Percentiles rank a stretch among this genome's conserved stretches.
These are phyloP conservation scores for Neofusicoccum parvum DNA, from an alignment of 2,329 filamentous ascomycete genomes.

Conservation along the genomic window DNA sequence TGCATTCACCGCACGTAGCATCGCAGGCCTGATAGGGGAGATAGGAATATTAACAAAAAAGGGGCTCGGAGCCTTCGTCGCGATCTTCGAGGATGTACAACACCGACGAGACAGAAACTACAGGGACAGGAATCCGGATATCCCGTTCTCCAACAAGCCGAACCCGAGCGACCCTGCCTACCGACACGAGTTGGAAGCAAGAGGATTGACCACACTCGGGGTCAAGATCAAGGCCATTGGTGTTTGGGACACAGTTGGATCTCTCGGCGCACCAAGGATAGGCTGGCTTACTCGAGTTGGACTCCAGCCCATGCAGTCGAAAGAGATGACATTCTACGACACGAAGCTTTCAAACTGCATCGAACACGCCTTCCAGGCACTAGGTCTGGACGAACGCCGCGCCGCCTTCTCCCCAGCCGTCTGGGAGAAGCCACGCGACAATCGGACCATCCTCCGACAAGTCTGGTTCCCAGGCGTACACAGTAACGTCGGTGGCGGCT, in stretches of 20 bases:
- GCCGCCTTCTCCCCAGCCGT: constrained; percentile 59
- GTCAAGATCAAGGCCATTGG: constrained; percentile 54
- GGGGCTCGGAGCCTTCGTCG: constrained; percentile 24
- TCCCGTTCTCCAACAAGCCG: constrained; percentile 23
- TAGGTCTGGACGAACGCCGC: constrained; percentile 62
- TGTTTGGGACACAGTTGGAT: constrained; percentile 57
- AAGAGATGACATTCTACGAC: constrained; percentile 50
- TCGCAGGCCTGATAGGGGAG: constrained; percentile 28
- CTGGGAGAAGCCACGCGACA: constrained; percentile 51
- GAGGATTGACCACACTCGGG: constrained; percentile 38
- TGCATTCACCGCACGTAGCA: constrained; percentile 52
- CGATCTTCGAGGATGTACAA: constrained; percentile 26
- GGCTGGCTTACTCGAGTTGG: constrained; percentile 41
- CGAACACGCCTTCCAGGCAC: constrained; percentile 61
- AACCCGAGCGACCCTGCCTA: constrained; percentile 33
- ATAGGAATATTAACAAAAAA: constrained; percentile 28
- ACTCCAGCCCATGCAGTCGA: constrained; percentile 37
- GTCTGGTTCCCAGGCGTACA: constrained; percentile 53
- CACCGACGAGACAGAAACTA: constrained; percentile 42
- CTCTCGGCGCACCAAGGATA: constrained; percentile 50
- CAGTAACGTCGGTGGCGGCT: constrained; percentile 52
- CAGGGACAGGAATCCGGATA: constrained; percentile 23
- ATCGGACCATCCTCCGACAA: constrained; percentile 42
- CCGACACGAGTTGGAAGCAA: constrained; percentile 37
- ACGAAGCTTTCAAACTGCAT: constrained; percentile 50